Percentiles rank a stretch among this genome's conserved stretches.
Evolutionary conservation across 192 early-diverging fungal genomes (phyloP).

Genomic region (Mortierella antarctica): DNA sequence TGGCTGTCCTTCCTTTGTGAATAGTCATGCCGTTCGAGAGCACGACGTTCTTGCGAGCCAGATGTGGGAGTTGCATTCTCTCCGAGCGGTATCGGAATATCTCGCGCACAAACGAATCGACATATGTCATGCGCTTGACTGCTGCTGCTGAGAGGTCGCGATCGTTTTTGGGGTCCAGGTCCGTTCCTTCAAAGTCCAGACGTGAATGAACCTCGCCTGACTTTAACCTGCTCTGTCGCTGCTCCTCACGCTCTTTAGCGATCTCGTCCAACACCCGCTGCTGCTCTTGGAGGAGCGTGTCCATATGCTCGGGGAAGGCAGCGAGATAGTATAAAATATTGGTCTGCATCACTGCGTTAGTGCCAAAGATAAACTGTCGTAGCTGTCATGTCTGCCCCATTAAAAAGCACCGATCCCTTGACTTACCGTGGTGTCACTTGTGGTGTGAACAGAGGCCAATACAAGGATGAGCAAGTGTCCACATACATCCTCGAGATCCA

Average conservation of each 20-base stretch:
- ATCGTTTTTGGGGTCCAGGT: conserved; percentile 29
- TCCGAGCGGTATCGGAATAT: conserved; percentile 38
- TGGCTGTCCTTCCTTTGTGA: conserved; percentile 19
- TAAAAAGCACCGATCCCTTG: too few relatives aligned
- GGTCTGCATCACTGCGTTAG: neutral
- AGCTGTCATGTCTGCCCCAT: too few relatives aligned
- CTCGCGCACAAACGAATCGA: conserved; percentile 58
- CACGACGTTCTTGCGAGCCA: conserved; percentile 29
- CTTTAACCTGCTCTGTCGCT: conserved; percentile 12
- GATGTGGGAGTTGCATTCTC: conserved; percentile 6
- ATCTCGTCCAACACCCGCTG: conserved; percentile 30
- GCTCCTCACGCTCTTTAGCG: conserved; percentile 20
- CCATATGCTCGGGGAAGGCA: conserved; percentile 30
- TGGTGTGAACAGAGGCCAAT: conserved; percentile 55
- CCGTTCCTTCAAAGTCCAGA: conserved; percentile 6
- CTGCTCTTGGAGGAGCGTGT: conserved; percentile 48
- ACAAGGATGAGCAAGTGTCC: conserved; percentile 48
- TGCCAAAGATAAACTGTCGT: too few relatives aligned
- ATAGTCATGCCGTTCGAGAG: conserved; percentile 50
- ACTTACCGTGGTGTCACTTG: conserved; percentile 26
- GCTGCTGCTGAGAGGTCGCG: conserved; percentile 19
- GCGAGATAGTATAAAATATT: conserved; percentile 46
- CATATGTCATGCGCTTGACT: conserved; percentile 50
- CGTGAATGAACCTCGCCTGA: neutral
- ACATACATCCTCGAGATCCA: conserved; percentile 44